phyloP scores from a whole-genome alignment of 768 basidiomycete genomes.

The Coprinellus micaceus region DNA sequence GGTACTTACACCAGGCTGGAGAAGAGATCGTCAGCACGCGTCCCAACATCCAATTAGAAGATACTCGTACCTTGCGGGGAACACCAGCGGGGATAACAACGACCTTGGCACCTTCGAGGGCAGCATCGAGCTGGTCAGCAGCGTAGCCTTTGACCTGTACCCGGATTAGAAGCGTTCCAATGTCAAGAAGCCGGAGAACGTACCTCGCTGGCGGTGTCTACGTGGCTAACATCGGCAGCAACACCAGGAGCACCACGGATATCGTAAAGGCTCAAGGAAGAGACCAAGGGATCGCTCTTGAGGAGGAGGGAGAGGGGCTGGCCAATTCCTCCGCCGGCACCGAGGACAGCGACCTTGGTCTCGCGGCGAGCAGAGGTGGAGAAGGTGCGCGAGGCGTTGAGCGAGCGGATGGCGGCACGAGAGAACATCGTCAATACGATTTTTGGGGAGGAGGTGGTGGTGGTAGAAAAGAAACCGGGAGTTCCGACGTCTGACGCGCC shows the following conservation, averaged over 20 bases:
- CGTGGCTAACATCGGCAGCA: conserved; percentile 94
- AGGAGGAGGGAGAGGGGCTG: conserved; percentile 93
- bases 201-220: conserved; percentile 82
- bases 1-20: conserved; percentile 78
- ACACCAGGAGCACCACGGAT: conserved; percentile 96
- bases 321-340: conserved; percentile 98
- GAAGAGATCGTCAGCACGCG: conserved; percentile 25
- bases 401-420: conserved; percentile 56
- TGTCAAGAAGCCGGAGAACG: conserved; percentile 21
- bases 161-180: neutral
- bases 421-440: conserved; percentile 52
- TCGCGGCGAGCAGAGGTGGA: conserved; percentile 68
- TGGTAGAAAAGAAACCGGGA: conserved; percentile 11
- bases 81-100: conserved; percentile 99
- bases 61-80: conserved; percentile 77
- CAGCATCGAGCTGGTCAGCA: conserved; percentile 84
- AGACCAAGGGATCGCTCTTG: conserved; percentile 89
- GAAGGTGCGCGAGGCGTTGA: conserved; percentile 61
- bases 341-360: conserved; percentile 93
- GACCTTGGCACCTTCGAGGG: conserved; percentile 86
- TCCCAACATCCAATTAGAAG: neutral
- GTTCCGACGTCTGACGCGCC: no score
- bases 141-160: conserved; percentile 72
- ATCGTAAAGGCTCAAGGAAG: conserved; percentile 84
- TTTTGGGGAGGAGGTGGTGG: conserved; percentile 13